Percentiles rank a stretch among this genome's conserved stretches.
phyloP scores from a whole-genome alignment of 768 basidiomycete genomes.

The Lactifluus pinguis region DNA sequence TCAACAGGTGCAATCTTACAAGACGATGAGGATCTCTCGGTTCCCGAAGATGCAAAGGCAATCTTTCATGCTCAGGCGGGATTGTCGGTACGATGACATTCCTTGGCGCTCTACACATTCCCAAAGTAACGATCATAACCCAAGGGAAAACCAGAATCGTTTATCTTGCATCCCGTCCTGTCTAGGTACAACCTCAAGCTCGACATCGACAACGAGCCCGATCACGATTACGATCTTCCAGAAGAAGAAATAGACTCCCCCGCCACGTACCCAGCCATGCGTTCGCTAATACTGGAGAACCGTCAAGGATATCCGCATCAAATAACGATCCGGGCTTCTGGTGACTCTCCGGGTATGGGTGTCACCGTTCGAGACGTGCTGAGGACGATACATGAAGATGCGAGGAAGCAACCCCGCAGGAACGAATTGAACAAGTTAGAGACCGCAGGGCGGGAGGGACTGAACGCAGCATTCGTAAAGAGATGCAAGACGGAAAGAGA shows the following conservation, averaged over 20 bases:
- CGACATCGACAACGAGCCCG: background rate
- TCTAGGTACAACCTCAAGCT: constrained; percentile 6
- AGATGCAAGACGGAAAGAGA: constrained; percentile 1
- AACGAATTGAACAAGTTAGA: background rate
- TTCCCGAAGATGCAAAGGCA: background rate
- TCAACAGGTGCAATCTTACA: background rate
- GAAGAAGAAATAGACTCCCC: background rate
- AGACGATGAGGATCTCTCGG: background rate
- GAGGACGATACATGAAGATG: background rate
- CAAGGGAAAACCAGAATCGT: background rate
- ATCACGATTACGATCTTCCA: background rate
- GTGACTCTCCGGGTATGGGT: background rate
- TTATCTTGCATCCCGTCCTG: constrained; percentile 1
- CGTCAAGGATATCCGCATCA: constrained; percentile 1
- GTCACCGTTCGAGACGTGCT: constrained; percentile 5
- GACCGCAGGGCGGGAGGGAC: background rate
- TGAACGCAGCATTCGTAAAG: background rate
- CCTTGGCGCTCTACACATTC: no score
- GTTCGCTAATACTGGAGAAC: background rate
- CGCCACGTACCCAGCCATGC: background rate
- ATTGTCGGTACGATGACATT: background rate
- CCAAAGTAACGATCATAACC: background rate
- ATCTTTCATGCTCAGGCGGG: background rate
- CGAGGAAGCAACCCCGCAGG: background rate
- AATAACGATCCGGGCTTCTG: background rate